Evolutionary conservation across 768 basidiomycete genomes (phyloP).

Genomic region (Serendipita sp.): DNA sequence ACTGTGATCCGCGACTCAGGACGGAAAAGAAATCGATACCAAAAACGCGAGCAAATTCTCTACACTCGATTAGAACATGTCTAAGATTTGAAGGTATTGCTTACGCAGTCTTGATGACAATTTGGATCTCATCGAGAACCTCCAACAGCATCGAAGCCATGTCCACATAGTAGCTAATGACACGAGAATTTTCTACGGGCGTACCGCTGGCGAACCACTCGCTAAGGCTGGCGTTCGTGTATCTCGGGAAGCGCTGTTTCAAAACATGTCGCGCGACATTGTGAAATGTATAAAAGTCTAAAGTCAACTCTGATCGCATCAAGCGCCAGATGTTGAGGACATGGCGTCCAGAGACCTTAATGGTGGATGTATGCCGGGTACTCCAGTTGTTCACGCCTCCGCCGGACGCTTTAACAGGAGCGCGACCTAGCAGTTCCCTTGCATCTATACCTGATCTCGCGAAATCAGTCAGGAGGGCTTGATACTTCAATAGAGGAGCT

Average conservation of each 20-base stretch:
- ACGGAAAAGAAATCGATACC: constrained; percentile 96
- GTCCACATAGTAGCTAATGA: constrained; percentile 47
- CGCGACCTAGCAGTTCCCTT: constrained; percentile 57
- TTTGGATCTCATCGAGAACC: constrained; percentile 64
- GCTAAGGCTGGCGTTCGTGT: constrained; percentile 43
- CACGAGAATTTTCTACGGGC: constrained; percentile 35
- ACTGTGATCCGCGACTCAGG: constrained; percentile 87
- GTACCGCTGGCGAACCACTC: constrained; percentile 48
- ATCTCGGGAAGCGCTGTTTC: constrained; percentile 57
- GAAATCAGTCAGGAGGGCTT: background rate
- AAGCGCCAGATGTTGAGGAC: constrained; percentile 87
- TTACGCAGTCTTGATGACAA: constrained; percentile 81
- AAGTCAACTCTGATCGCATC: constrained; percentile 66
- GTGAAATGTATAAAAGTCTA: constrained; percentile 76
- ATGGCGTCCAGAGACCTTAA: constrained; percentile 76
- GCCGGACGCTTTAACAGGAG: constrained; percentile 30
- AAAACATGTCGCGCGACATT: constrained; percentile 75
- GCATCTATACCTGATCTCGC: constrained; percentile 46
- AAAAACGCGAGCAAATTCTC: constrained; percentile 94
- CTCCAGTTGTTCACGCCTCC: constrained; percentile 51
- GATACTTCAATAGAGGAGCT: constrained; percentile 8
- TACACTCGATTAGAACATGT: constrained; percentile 18
- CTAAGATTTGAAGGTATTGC: constrained; percentile 14
- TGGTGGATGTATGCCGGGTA: constrained; percentile 55
- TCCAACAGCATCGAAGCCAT: constrained; percentile 58